Evolutionary conservation across 2,329 filamentous ascomycete genomes (phyloP), one percentile per base, ranked within the genome.

Genomic region (Monilinia laxa): DNA sequence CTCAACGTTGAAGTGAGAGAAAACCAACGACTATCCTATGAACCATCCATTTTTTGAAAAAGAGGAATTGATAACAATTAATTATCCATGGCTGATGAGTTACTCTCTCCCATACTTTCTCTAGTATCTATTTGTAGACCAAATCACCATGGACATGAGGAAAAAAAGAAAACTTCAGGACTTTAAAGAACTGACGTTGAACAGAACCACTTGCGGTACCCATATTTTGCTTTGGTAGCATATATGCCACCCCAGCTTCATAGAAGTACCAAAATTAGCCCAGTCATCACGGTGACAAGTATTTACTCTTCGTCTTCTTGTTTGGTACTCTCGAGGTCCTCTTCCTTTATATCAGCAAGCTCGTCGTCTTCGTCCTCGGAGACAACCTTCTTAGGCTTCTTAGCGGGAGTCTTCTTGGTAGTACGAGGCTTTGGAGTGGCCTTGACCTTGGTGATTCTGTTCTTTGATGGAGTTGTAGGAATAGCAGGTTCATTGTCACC

Each of bases 301-400:
- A 6, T 31, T 42, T 54, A 63, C 35, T 53, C 64, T 18, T 55
- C 49, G 35, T 38, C 20, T 16, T 58, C 62, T 25, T 35, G 25
- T 28, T 42, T 64, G 5, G 28, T 42, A 4, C 31, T 20, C 53
- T 57, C 40, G 7, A 64, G 47, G 0, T 62, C 25, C 38, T 66
- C 64, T 14, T 66, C 64, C n/a, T 66, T 52, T 6, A 57, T 11
- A 10, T 55, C 49, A 6, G 49, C 42, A 16, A 51, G 28, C 35
- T 68, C 62, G 12, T 69, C 64, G 3, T 55, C 58, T 2, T 51
- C 28, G 4, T 42, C 62, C n/a, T 51, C 60, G 11, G 40, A 9
- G 16, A 16, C 60, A 11, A 25, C 52, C 53, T 65, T 67, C 49
- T 68, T 67, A 38, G 58, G 56, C 10, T 72, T 69, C 52, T 73